Evolutionary conservation across 495 filamentous ascomycete species (phyloP).

Genomic region (Penicillium mononematosum): DNA sequence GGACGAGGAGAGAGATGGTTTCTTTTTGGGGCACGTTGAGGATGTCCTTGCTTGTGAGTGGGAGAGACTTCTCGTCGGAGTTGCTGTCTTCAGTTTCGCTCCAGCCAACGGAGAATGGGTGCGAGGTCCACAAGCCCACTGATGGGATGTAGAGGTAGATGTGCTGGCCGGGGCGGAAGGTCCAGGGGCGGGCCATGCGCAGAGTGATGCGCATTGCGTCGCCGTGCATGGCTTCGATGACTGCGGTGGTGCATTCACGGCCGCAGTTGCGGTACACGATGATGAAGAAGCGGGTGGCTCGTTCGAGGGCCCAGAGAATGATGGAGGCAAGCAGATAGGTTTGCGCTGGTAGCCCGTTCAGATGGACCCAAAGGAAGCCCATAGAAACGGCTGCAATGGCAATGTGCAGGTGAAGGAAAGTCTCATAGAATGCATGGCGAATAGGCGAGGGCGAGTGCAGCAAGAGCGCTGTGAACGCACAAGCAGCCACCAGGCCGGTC

Average conservation of each 20-base stretch:
- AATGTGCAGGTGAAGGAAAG: conserved; percentile 83
- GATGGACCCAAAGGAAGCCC: conserved; percentile 70
- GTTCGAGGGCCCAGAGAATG: conserved; percentile 74
- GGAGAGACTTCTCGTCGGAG: conserved; percentile 45
- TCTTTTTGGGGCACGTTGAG: conserved; percentile 44
- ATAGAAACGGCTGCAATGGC: conserved; percentile 61
- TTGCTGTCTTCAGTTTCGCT: conserved; percentile 47
- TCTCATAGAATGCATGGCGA: conserved; percentile 94
- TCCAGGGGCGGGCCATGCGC: conserved; percentile 71
- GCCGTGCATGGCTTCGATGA: conserved; percentile 73
- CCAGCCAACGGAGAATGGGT: conserved; percentile 95
- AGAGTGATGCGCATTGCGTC: conserved; percentile 82
- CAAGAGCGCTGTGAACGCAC: conserved; percentile 56
- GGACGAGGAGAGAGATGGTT: conserved; percentile 74
- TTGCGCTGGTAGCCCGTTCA: conserved; percentile 61
- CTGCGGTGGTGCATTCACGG: conserved; percentile 63
- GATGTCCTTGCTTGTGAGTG: conserved; percentile 38
- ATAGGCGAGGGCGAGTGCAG: conserved; percentile 69
- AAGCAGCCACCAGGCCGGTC: conserved; percentile 49
- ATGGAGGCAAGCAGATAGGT: conserved; percentile 67
- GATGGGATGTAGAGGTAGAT: conserved; percentile 79
- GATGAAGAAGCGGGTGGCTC: conserved; percentile 63
- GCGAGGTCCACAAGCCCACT: conserved; percentile 76
- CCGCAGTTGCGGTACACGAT: conserved; percentile 71
- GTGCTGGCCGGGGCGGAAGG: conserved; percentile 81